Conservation (phyloP, 495 filamentous ascomycete species). For the Astrothelium macrocarpum region DNA sequence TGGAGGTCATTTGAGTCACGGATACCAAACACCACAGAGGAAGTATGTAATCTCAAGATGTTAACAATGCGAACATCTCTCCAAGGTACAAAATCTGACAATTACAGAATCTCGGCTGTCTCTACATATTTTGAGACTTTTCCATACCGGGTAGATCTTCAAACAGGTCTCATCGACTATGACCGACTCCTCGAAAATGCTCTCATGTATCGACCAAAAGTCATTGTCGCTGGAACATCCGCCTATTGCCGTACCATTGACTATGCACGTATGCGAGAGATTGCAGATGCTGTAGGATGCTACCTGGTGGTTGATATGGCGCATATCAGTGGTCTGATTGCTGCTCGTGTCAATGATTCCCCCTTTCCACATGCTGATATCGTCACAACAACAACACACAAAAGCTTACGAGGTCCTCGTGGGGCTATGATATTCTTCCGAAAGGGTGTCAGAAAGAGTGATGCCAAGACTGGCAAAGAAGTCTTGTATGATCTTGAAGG, state of each 20-base stretch:
- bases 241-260: conserved; percentile 94
- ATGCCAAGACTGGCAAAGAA: conserved; percentile 74
- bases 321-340: conserved; percentile 92
- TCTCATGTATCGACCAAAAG: conserved; percentile 79
- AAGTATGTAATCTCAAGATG: conserved; percentile 46
- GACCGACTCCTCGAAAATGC: conserved; percentile 77
- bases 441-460: conserved; percentile 72
- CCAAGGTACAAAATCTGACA: background rate
- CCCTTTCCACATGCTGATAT: conserved; percentile 89
- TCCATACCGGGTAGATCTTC: conserved; percentile 38
- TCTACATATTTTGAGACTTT: conserved; percentile 40
- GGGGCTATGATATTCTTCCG: conserved; percentile 99
- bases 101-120: conserved; percentile 33
- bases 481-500: conserved; percentile 78
- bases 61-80: background rate
- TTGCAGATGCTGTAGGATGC: conserved; percentile 80
- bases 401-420: conserved; percentile 86
- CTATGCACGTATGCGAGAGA: conserved; percentile 77
- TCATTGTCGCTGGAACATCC: conserved; percentile 89
- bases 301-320: conserved; percentile 95
- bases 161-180: conserved; percentile 91
- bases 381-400: conserved; percentile 97
- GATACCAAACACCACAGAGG: conserved; percentile 85
- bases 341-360: conserved; percentile 76
- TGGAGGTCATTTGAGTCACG: conserved; percentile 95